Percentiles rank a stretch among this genome's conserved stretches.
Conservation (phyloP, 1,284 basidiomycete species). For the Puccinia coronata region DNA sequence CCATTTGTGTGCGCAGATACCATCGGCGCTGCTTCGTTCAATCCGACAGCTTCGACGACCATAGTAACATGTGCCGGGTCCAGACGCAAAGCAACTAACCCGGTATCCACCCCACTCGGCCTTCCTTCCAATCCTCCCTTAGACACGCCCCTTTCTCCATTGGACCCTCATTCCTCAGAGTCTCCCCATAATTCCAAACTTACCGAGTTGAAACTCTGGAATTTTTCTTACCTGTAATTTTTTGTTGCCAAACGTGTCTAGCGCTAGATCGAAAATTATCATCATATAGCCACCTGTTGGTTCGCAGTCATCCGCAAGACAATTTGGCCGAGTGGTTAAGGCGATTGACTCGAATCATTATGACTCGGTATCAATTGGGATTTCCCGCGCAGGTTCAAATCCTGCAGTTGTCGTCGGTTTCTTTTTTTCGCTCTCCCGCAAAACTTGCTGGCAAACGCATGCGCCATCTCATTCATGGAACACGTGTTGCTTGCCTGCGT, state of each 20-base stretch:
- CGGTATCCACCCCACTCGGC: not conserved
- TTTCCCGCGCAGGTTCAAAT: conserved; percentile 14
- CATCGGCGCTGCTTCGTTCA: conserved; percentile 36
- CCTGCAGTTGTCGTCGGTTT: too few relatives aligned
- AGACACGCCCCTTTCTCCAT: not conserved
- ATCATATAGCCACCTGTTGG: not conserved
- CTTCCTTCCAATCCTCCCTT: not conserved
- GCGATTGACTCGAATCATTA: conserved; percentile 5
- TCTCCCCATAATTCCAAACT: not conserved
- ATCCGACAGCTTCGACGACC: conserved; percentile 13
- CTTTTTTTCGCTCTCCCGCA: not conserved
- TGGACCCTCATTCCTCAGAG: not conserved
- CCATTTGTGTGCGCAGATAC: conserved; percentile 15
- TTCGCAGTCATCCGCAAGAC: not conserved
- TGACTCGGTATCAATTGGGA: not conserved
- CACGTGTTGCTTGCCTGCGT: too few relatives aligned
- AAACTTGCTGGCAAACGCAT: too few relatives aligned
- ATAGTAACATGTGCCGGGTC: conserved; percentile 45
- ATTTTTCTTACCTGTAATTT: conserved; percentile 13
- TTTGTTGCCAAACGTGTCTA: not conserved
- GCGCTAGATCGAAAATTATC: not conserved
- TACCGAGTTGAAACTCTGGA: conserved; percentile 39
- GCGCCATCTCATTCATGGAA: too few relatives aligned
- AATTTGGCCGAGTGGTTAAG: conserved; percentile 36
- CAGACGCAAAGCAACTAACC: not conserved